Base-by-base conservation (phyloP, 176 grass and related monocot genomes). In the Avena eriantha region DNA sequence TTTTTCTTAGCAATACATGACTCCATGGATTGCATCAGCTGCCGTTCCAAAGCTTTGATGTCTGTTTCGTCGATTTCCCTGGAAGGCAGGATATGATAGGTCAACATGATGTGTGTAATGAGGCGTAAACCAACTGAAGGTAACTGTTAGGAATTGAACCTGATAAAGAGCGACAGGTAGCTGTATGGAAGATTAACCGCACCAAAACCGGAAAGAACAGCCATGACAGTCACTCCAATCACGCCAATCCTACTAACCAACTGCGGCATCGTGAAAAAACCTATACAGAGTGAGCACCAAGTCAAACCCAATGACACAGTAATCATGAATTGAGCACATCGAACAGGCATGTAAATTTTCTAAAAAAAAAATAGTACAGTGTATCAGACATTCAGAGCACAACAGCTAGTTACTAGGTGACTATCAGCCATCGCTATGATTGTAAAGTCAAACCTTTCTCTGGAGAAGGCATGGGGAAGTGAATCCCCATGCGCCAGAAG, bases 401-500 rank as follows among this genome's bases (percentile, higher is more conserved):
- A 50, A 16, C 2, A 33, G 41, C 26, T 15, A 54, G 63, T 69
- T 29, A 50, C 8, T 24, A 71, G 5, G 26, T 81, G 8, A 26
- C 21, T 24, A 69, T 34, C 43, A 23, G 19, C 10, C 29, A 22
- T 43, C 2, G 1, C 46, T 5, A 53, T 69, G 56, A 47, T 41
- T 69, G 29, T 23, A 80, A 53, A 39, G 21, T 21, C 72, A 39
- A 71, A 99, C 97, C 97, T 90, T 93, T 96, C 87, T 96, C 97
- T 8, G 94, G 97, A 53, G 97, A 99, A 87, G 97, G 94, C 97
- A 96, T 96, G 11, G 97, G 97, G 78, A 99, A 99, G 81, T 99
- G 97, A 88, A 99, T 99, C 71, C 97, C 97, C 97, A 99, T 91
- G 77, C 92, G 94, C 92, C 97, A 99, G 87, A 99, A 99, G 4